Conservation (phyloP, 2,329 filamentous ascomycete species). For the Cordyceps farinosa region DNA sequence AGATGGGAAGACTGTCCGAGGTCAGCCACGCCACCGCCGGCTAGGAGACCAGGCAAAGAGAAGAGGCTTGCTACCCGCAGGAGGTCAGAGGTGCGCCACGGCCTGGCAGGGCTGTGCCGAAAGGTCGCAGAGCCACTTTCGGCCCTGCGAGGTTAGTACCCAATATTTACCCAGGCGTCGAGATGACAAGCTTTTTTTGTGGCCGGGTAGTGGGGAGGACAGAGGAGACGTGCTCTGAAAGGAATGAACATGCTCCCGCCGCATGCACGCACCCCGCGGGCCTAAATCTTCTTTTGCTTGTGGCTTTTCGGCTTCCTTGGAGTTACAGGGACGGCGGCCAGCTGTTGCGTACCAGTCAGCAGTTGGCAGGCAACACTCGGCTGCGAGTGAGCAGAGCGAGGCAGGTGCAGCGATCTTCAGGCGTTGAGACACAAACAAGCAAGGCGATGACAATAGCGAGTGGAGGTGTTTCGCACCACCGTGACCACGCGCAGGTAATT, state of each 20-base stretch:
- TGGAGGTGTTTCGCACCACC: not conserved
- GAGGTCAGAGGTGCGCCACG: not conserved
- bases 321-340: too few relatives aligned
- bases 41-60: too few relatives aligned
- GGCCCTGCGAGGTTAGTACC: too few relatives aligned
- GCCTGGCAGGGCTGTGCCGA: slow-evolving; percentile 5
- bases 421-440: not conserved
- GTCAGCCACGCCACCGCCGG: not conserved
- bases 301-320: not conserved
- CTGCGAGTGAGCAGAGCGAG: not conserved
- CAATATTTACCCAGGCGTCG: too few relatives aligned
- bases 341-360: not conserved
- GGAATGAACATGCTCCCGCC: too few relatives aligned
- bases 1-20: not conserved
- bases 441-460: not conserved
- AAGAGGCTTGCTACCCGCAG: not conserved
- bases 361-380: not conserved
- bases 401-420: not conserved
- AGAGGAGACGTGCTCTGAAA: too few relatives aligned
- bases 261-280: too few relatives aligned
- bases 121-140: not conserved
- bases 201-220: too few relatives aligned
- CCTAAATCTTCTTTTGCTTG: too few relatives aligned
- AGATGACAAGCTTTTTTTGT: too few relatives aligned
- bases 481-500: not conserved